Conservation (phyloP, 140 eudicot genomes). For the Bidens hawaiensis region DNA sequence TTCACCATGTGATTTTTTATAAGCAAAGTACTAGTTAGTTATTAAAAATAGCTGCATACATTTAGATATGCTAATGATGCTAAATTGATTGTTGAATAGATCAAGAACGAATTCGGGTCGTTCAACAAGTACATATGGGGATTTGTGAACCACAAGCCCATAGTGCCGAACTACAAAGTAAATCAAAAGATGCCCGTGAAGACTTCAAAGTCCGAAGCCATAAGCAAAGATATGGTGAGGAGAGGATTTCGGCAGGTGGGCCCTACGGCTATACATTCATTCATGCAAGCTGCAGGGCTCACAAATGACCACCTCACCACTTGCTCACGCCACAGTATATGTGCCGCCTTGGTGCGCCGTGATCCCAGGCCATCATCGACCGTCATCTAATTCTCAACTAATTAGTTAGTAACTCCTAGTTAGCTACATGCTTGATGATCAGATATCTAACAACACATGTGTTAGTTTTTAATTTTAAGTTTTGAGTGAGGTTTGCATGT, state of each 20-base stretch:
- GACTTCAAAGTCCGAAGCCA: conserved; percentile 83
- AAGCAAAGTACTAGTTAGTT: not conserved
- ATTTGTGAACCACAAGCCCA: conserved; percentile 74
- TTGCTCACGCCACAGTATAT: conserved; percentile 63
- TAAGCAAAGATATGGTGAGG: conserved; percentile 89
- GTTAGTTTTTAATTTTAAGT: not conserved
- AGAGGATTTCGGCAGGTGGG: conserved; percentile 88
- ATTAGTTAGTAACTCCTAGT: conserved; percentile 1
- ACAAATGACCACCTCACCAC: conserved; percentile 77
- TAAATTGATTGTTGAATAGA: too few species aligned
- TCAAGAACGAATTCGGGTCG: conserved; percentile 55
- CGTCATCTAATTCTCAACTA: not conserved
- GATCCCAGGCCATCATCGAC: not conserved
- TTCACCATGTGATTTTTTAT: not conserved
- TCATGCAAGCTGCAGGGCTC: conserved; percentile 94
- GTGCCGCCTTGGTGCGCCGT: conserved; percentile 21
- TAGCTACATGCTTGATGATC: conserved; percentile 13
- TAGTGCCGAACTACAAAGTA: conserved; percentile 54
- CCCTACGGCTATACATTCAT: conserved; percentile 79
- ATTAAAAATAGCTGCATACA: too few species aligned
- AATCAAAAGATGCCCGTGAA: conserved; percentile 82
- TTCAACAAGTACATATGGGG: conserved; percentile 89
- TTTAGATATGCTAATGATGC: not conserved
- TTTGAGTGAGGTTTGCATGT: conserved; percentile 35
- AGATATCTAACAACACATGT: conserved; percentile 25